phyloP scores from a whole-genome alignment of 768 basidiomycete species.

The Exidia glandulosa region DNA sequence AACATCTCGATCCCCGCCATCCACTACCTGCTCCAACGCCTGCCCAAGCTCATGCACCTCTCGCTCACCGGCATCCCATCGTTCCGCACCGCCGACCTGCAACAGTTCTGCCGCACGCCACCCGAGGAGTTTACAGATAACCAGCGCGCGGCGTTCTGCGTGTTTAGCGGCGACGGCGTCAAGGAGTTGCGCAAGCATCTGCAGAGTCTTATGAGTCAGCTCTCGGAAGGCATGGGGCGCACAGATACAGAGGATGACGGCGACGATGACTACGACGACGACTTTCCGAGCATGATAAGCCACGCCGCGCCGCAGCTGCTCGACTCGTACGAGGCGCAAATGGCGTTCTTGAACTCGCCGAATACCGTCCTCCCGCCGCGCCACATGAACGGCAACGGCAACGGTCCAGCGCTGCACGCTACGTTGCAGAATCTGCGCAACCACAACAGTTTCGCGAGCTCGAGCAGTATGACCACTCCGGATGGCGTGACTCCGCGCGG shows the following conservation, averaged over 20 bases:
- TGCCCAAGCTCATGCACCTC: slow-evolving; percentile 88
- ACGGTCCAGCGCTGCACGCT: neutral
- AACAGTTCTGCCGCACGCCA: slow-evolving; percentile 80
- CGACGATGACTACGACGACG: neutral
- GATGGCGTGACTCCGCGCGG: neutral
- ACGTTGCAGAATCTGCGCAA: neutral
- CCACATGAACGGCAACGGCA: neutral
- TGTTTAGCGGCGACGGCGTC: slow-evolving; percentile 90
- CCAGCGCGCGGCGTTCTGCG: slow-evolving; percentile 87
- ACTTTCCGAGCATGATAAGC: neutral
- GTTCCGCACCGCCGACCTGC: slow-evolving; percentile 75
- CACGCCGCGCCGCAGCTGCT: neutral
- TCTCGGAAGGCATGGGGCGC: neutral
- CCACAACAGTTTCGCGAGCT: neutral
- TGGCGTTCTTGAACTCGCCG: neutral
- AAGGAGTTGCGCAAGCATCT: slow-evolving; percentile 70
- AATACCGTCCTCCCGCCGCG: neutral
- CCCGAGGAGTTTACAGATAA: slow-evolving; percentile 90
- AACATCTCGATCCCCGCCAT: slow-evolving; percentile 90
- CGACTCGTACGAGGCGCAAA: neutral
- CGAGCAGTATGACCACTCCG: neutral
- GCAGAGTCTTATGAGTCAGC: neutral
- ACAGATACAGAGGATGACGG: neutral
- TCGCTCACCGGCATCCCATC: slow-evolving; percentile 92
- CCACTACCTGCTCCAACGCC: slow-evolving; percentile 76